Base-by-base conservation (phyloP, 371 early-diverging fungal species). In the Mucor sp. region DNA sequence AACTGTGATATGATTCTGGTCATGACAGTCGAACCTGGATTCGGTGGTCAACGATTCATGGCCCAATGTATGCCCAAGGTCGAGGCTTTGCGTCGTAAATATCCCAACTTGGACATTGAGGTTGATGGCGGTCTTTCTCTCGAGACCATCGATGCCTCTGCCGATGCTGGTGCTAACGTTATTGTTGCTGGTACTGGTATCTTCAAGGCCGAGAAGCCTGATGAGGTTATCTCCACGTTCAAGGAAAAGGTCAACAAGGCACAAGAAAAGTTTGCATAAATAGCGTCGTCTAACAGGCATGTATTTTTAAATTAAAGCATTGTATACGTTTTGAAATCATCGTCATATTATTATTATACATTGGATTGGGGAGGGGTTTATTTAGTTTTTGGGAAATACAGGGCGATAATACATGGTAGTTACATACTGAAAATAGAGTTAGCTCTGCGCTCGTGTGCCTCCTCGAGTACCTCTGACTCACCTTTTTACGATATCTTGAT, bases 21-120 rank as follows among this genome's bases (percentile, higher is more conserved):
- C 48, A 99, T 99, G 99, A 99, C 99, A 0, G 99, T 99, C 37
- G 97, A 98, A 74, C 98, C 98, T 55, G 98, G 98, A 4, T 98
- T 98, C 78, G 98, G 98, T 44, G 98, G 98, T 41, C 98, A 98
- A 80, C 79, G 89, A 47, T 96, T 97, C 74, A 96, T 96, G 96
- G 80, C 82, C 5, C 83, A 91, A 66, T 92, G 91, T 73, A 86
- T 98, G 85, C 85, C 89, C 58, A 98, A 98, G 87, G 83, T 89
- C 28, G 80, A 81, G 63, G 74, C 74, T 8, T 77, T 98, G 32
- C 92, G 99, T 19, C 77, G 77, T 28, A 76, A 75, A 67, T 96
- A 85, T 73, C 98, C 99, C 3, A 70, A 94, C n/a, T 74, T 96
- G 63, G 93, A 97, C 72, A 96, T 99, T 68, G 90, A 99, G 78